Evolutionary conservation across 176 grass and related monocot species (phyloP).

Genomic region (Ananas comosus): DNA sequence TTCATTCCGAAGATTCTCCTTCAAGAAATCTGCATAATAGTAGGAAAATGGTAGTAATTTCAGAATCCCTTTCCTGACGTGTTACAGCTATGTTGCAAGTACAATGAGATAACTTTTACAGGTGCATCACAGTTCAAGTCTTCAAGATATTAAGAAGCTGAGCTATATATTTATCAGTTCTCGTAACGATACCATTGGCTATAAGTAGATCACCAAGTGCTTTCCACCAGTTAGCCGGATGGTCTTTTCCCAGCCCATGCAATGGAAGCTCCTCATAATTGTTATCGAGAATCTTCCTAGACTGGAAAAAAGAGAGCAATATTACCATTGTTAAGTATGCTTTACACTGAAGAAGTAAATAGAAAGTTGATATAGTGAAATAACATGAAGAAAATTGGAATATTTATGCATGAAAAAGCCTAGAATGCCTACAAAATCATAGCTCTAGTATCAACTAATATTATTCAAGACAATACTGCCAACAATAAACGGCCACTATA

Average conservation of each 20-base stretch:
- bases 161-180: neutral
- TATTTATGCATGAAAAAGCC: neutral
- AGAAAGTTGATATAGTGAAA: neutral
- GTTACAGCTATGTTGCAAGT: neutral
- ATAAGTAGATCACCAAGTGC: conserved; percentile 70
- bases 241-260: conserved; percentile 80
- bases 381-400: neutral
- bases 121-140: neutral
- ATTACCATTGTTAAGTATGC: conserved; percentile 3
- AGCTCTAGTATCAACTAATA: no score
- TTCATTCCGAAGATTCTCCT: conserved; percentile 51
- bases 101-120: no score
- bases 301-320: conserved; percentile 38
- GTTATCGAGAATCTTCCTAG: conserved; percentile 61
- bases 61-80: neutral
- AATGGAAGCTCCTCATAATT: conserved; percentile 76
- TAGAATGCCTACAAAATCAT: no score
- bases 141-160: neutral
- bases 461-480: no score
- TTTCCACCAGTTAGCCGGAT: conserved; percentile 93
- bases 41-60: neutral
- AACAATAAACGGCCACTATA: no score
- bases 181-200: conserved; percentile 42
- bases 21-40: conserved; percentile 52
- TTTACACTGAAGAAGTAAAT: neutral